Evolutionary conservation across 805 yeast species (phyloP), one percentile per base, ranked within the genome.

Genomic region (Ogataea paraovalis): DNA sequence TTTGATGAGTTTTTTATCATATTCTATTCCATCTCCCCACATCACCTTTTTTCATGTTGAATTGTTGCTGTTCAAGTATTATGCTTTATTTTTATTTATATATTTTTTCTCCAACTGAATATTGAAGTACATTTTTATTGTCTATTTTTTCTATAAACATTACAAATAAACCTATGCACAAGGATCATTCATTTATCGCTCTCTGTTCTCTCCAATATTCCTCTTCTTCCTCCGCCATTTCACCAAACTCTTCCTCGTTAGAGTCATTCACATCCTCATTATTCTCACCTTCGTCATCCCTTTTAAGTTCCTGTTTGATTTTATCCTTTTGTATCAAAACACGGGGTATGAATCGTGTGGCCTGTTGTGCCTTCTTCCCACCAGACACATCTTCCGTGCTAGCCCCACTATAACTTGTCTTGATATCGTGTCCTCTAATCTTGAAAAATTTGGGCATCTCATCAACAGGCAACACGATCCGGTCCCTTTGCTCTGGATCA

Each of bases 361-460:
- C 16, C 28, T 25, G n/a, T n/a, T n/a, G n/a, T 9, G 34, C 16
- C 5, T 5, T 14, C 9, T 6, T 18, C 6, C 38, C 21, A 18
- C 7, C 19, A n/a, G 38, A 4, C 21, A 13, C 12, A n/a, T 12
- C 16, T 10, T 16, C 38, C 4, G 38, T 34, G 4, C 38, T 20
- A 7, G 5, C 4, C 9, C 38, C 38, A 34, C 21, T 16, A 18
- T 34, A 34, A n/a, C 12, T 34, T 18, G 21, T 34, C 21, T 34
- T 34, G 10, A 34, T 6, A 7, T 34, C 16, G 10, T n/a, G 14
- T 13, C 21, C 20, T 34, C 38, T 34, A 16, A 34, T 34, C n/a
- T 74, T 74, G 60, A 77, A 78, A 57, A 73, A 78, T 48, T 57
- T 56, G 1, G 83, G 82, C 18, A 75, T 74, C 1, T 61, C 66